Base-by-base conservation (phyloP, 2,329 filamentous ascomycete genomes). In the Fusarium dimerum region DNA sequence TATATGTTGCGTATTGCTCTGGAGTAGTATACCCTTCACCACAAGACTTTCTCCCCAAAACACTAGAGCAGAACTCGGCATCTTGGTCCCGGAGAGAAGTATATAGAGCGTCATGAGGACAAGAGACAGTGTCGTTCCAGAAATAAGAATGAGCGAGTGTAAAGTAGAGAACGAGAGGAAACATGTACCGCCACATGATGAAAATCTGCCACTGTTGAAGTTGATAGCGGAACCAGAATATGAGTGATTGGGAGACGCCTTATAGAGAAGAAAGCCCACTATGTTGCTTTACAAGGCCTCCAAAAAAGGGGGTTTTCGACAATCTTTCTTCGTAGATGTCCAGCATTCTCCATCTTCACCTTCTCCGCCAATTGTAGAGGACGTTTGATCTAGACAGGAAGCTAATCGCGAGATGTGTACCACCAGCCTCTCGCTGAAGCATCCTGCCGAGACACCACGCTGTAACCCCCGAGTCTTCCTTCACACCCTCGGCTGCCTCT, bases 91-190 rank as follows among this genome's bases (percentile, higher is more conserved):
- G 41, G 8, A 72, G 61, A 1, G 69, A 69, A 1, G 63, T 66
- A 47, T 68, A 72, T 10, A 72, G 61, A 4, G 56, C 53, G 45
- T 72, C 69, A 3, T 51, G 60, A 2, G 60, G 57, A 48, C 69
- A 72, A 1, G 61, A 48, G 6, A 43, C 32, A 8, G 58, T 59
- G 5, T 46, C 43, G 16, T 65, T 59, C 57, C 57, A 60, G 20
- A 49, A 51, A 17, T 50, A 47, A 2, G 39, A 63, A 20, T 52
- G 62, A n/a, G 26, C 52, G 44, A n/a, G 41, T 4, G 43, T 45
- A 34, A 41, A 30, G 36, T 20, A 43, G 55, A 47, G 47, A 43
- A 57, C 32, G 15, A 55, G 6, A 4, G 64, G 40, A 15, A 46
- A 32, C 34, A 57, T 45, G 44, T 62, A 41, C 51, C 52, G 58